Base-by-base conservation (phyloP, 768 basidiomycete species). In the Mycena pura region DNA sequence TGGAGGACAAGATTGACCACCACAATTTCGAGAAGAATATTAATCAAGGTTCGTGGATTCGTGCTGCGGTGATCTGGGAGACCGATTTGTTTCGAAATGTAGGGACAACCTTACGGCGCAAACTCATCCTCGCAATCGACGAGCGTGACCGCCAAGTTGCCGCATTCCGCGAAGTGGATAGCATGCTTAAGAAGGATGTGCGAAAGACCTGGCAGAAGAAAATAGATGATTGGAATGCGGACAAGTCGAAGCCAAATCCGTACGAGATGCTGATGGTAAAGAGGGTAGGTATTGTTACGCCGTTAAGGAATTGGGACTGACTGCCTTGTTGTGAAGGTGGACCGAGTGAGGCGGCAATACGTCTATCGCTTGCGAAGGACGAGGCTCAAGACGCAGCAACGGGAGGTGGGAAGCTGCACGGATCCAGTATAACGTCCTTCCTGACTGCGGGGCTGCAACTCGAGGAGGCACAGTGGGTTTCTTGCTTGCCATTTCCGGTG, bases 1-100 rank as follows among this genome's bases (percentile, higher is more conserved):
- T 78, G 4, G 72, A 78, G 21, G 53, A 68, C 24, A 47, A 53
- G 27, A 21, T 44, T 8, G 73, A 77, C 31, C 48, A 65, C n/a
- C 67, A 29, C 2, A 64, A 64, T 27, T 64, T 34, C 34, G 27
- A 50, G 29, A 67, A 67, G 51, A 61, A 63, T 36, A 25, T 64
- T 4, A 31, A 25, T 4, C 21, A 57, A 27, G 56, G 46, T 48
- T n/a, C n/a, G n/a, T n/a, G n/a, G n/a, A n/a, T n/a, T n/a, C n/a
- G n/a, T n/a, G n/a, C n/a, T n/a, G n/a, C n/a, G n/a, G n/a, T n/a
- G n/a, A n/a, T n/a, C n/a, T n/a, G n/a, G n/a, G n/a, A n/a, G n/a
- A n/a, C n/a, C n/a, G n/a, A n/a, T n/a, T n/a, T n/a, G n/a, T n/a
- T n/a, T n/a, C n/a, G n/a, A n/a, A n/a, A n/a, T n/a, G n/a, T 21